A percentile compares a stretch with the other conserved stretches of the same genome.
phyloP scores from a whole-genome alignment of 2,329 filamentous ascomycete species.

The Grosmannia serpens region DNA sequence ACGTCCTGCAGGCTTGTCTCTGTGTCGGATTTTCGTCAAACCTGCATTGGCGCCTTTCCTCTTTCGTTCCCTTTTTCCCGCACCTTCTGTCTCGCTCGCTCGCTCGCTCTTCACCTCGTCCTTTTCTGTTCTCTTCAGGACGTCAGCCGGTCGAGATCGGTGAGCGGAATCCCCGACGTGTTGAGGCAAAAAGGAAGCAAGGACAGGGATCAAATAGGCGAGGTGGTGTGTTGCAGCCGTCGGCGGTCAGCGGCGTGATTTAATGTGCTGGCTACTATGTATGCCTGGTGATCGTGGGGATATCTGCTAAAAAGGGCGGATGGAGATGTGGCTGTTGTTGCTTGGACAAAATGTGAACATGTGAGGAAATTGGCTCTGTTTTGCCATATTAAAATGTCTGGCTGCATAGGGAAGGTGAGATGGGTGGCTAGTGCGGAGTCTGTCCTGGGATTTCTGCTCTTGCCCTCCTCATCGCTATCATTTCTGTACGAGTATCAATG shows the following conservation, averaged over 20 bases:
- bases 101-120: too few species aligned
- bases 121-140: background rate
- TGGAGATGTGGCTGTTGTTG: background rate
- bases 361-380: background rate
- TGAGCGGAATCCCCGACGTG: background rate
- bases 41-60: conserved; percentile 11
- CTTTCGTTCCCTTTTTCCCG: conserved; percentile 4
- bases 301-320: background rate
- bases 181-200: background rate
- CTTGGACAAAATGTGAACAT: background rate
- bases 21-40: conserved; percentile 3
- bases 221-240: background rate
- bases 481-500: background rate
- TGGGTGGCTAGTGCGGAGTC: background rate
- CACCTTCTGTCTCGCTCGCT: background rate
- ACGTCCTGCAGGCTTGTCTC: background rate
- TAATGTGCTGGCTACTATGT: background rate
- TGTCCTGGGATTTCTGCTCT: background rate
- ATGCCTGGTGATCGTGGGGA: background rate
- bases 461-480: background rate
- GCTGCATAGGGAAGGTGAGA: conserved; percentile 1
- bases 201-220: background rate
- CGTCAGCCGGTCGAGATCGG: background rate
- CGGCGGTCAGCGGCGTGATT: background rate
- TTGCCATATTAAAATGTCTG: background rate